phyloP scores from a whole-genome alignment of 331 rosid genomes.

The Acacia pycnantha region DNA sequence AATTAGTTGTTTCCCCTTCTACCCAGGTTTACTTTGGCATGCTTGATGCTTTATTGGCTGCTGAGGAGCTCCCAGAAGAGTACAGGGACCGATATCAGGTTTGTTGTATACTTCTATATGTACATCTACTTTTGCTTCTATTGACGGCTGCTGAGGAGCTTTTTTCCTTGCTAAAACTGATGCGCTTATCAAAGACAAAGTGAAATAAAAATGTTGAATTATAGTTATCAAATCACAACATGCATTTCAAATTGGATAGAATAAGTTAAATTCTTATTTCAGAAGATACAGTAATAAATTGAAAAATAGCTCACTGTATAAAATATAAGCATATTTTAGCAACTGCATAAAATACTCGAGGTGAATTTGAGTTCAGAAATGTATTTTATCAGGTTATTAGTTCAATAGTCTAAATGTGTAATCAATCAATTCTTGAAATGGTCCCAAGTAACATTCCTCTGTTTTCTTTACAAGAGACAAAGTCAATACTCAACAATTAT shows the following conservation, averaged over 20 bases:
- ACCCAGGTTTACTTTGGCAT: constrained; percentile 94
- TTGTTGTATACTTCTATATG: not conserved
- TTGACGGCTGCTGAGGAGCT: not conserved
- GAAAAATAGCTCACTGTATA: not conserved
- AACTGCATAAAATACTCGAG: not conserved
- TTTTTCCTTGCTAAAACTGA: constrained; percentile 2
- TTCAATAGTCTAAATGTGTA: not conserved
- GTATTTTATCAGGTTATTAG: not conserved
- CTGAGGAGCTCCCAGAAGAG: constrained; percentile 98
- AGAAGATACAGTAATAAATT: not conserved
- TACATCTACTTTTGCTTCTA: not conserved
- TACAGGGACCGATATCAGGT: constrained; percentile 88
- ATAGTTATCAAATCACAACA: not conserved
- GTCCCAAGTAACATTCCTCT: not conserved
- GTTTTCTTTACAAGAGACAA: not conserved
- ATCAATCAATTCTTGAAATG: not conserved
- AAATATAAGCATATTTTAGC: not conserved
- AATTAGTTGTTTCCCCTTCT: constrained; percentile 30
- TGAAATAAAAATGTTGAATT: not conserved
- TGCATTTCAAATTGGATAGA: not conserved
- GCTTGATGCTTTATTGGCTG: constrained; percentile 97
- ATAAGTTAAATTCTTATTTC: not conserved
- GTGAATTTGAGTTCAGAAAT: not conserved
- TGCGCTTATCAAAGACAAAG: not conserved
- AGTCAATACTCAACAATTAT: not conserved